Conservation (phyloP, 176 grass and related monocot species). For the Paspalum vaginatum region DNA sequence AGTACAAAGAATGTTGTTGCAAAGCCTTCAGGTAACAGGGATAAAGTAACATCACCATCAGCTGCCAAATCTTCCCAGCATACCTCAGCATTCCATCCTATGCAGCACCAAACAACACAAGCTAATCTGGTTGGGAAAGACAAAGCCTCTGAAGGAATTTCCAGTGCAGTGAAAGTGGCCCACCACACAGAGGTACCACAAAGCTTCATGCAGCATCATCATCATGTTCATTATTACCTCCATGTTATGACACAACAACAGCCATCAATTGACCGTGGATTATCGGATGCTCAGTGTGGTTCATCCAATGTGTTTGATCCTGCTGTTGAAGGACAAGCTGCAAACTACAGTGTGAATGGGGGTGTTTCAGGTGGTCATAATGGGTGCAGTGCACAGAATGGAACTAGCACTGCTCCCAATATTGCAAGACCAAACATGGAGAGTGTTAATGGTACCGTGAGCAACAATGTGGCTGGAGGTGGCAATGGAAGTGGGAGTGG, state of each 20-base stretch:
- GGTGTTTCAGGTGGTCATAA: slow-evolving; percentile 69
- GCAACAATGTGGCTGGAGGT: slow-evolving; percentile 47
- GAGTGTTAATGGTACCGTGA: slow-evolving; percentile 48
- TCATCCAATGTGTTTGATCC: slow-evolving; percentile 57
- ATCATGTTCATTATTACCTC: slow-evolving; percentile 63
- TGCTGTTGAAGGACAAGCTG: slow-evolving; percentile 69
- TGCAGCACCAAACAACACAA: slow-evolving; percentile 45
- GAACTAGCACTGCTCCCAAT: slow-evolving; percentile 47
- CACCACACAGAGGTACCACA: slow-evolving; percentile 47
- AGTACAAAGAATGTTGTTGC: slow-evolving; percentile 72
- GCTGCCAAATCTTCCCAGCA: slow-evolving; percentile 63
- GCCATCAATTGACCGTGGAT: slow-evolving; percentile 43
- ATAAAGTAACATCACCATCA: slow-evolving; percentile 54
- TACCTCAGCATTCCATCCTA: slow-evolving; percentile 75
- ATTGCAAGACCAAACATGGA: slow-evolving; percentile 61
- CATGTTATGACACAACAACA: slow-evolving; percentile 51
- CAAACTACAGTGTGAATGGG: slow-evolving; percentile 68
- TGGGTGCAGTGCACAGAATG: slow-evolving; percentile 69
- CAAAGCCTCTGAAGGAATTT: slow-evolving; percentile 45
- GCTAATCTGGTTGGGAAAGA: slow-evolving; percentile 50
- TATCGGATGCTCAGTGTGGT: slow-evolving; percentile 48
- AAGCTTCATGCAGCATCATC: slow-evolving; percentile 62
- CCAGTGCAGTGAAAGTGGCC: slow-evolving; percentile 35
- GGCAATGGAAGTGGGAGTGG: slow-evolving; percentile 58
- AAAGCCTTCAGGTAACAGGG: slow-evolving; percentile 49